Conservation (phyloP, 1,139 yeast genomes). For the Kodamaea plutei region DNA sequence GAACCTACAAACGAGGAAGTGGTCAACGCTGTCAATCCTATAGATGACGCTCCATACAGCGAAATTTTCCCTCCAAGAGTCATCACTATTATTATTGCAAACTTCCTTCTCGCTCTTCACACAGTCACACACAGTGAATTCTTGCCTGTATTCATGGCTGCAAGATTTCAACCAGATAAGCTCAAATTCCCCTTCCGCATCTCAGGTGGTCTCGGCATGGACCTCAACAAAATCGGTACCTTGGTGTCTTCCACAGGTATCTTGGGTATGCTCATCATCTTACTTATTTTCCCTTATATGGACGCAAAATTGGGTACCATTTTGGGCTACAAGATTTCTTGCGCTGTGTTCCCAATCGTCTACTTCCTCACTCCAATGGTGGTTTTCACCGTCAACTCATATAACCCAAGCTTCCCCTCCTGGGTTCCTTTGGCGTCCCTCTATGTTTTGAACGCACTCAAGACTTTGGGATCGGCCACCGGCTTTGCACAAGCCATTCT, state of each 20-base stretch:
- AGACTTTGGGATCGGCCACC: constrained; percentile 19
- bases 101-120: constrained; percentile 46
- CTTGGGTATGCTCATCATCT: constrained; percentile 49
- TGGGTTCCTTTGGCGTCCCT: constrained; percentile 22
- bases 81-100: constrained; percentile 36
- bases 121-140: constrained; percentile 55
- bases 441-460: constrained; percentile 23
- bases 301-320: constrained; percentile 49
- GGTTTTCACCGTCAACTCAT: constrained; percentile 38
- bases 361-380: constrained; percentile 49
- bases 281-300: constrained; percentile 51
- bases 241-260: constrained; percentile 55
- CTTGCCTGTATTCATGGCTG: constrained; percentile 55
- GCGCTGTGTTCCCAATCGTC: constrained; percentile 42
- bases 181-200: constrained; percentile 46
- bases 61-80: constrained; percentile 33
- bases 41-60: constrained; percentile 7
- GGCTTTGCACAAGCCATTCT: constrained; percentile 21
- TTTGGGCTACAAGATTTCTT: constrained; percentile 39
- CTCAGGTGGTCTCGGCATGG: constrained; percentile 47
- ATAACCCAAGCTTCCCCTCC: constrained; percentile 22
- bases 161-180: constrained; percentile 31
- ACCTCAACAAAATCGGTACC: constrained; percentile 40
- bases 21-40: background rate
- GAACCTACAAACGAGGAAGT: constrained; percentile 3